phyloP scores from a whole-genome alignment of 371 early-diverging fungal genomes.

The Phascolomyces articulosus region DNA sequence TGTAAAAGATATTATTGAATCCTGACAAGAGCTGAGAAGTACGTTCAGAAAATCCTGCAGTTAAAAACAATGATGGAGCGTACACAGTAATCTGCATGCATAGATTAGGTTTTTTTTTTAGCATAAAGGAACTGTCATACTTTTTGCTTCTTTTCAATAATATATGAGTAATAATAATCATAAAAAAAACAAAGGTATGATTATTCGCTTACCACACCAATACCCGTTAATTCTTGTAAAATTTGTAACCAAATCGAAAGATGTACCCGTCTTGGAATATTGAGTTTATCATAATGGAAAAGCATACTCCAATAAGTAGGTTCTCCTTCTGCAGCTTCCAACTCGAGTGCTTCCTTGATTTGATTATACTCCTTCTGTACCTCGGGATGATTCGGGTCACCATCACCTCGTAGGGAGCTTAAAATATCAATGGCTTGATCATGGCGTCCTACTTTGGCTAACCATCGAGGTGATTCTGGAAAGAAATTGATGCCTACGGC shows the following conservation, averaged over 20 bases:
- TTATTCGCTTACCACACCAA: slow-evolving; percentile 34
- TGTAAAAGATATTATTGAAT: slow-evolving; percentile 39
- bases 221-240: slow-evolving; percentile 43
- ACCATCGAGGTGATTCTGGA: slow-evolving; percentile 43
- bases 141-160: no score
- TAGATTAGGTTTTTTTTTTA: no score
- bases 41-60: slow-evolving; percentile 31
- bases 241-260: slow-evolving; percentile 45
- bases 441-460: slow-evolving; percentile 35
- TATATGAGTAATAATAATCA: no score
- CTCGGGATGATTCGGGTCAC: slow-evolving; percentile 35
- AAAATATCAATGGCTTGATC: slow-evolving; percentile 43
- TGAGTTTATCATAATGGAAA: slow-evolving; percentile 33
- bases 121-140: no score
- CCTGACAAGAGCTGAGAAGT: slow-evolving; percentile 44
- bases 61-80: slow-evolving; percentile 36
- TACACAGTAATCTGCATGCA: slow-evolving; percentile 36
- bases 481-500: slow-evolving; percentile 40
- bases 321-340: slow-evolving; percentile 35
- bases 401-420: slow-evolving; percentile 42
- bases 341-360: slow-evolving; percentile 26
- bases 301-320: slow-evolving; percentile 41
- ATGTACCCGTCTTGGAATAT: slow-evolving; percentile 46
- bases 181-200: no score
- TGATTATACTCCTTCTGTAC: slow-evolving; percentile 39